Conservation (phyloP, 768 basidiomycete species). For the Tulasnella sp. region DNA sequence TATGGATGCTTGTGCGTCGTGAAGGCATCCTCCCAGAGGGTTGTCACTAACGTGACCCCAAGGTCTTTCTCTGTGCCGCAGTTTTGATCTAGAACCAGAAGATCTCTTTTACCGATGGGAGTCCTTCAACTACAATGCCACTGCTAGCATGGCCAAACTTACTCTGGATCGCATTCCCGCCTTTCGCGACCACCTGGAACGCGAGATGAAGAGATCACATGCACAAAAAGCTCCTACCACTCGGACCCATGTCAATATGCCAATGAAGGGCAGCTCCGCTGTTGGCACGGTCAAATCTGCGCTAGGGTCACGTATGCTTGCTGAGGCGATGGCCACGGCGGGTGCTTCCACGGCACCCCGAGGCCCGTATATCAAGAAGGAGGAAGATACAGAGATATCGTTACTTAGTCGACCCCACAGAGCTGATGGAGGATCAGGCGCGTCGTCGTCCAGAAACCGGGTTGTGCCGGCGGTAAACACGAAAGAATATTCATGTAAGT, state of each 20-base stretch:
- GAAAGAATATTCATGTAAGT: constrained; percentile 21
- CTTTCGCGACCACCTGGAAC: too few species aligned
- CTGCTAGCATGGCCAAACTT: too few species aligned
- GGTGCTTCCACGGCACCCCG: too few species aligned
- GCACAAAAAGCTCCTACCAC: too few species aligned
- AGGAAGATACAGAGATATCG: too few species aligned
- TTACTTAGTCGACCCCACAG: constrained; percentile 19
- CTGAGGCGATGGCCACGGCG: not conserved
- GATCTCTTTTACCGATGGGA: constrained; percentile 35
- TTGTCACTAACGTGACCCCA: not conserved
- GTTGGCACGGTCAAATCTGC: not conserved
- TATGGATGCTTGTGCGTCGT: constrained; percentile 20
- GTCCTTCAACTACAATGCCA: constrained; percentile 28
- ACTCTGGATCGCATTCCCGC: too few species aligned
- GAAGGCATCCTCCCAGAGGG: not conserved
- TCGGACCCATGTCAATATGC: too few species aligned
- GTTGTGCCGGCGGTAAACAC: constrained; percentile 22
- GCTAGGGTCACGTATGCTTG: not conserved
- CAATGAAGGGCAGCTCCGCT: too few species aligned
- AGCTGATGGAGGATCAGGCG: constrained; percentile 2
- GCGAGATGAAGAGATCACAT: too few species aligned
- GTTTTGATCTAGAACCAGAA: constrained; percentile 28
- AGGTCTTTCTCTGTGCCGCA: constrained; percentile 31
- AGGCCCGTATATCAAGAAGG: too few species aligned
- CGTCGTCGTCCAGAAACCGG: constrained; percentile 23